Base-by-base conservation (phyloP, 192 early-diverging fungal genomes). In the Gamsiella multidivaricata region DNA sequence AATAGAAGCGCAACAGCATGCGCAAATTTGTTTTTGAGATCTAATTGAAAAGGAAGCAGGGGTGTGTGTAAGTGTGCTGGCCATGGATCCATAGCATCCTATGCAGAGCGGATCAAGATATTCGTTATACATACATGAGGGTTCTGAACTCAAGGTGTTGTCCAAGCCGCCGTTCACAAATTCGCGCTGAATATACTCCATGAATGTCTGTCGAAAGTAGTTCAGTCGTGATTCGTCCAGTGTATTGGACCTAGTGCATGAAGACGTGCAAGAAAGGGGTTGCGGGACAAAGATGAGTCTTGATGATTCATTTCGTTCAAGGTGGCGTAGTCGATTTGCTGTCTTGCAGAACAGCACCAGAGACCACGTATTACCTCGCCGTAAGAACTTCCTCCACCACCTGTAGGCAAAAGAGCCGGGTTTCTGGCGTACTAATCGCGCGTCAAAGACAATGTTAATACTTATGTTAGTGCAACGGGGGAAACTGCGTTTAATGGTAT, bases 341-440 rank as follows among this genome's bases (percentile, higher is more conserved):
- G 25, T 11, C 32, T 10, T 28, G 45, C 45, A 56, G 50, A 57
- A 56, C 36, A 9, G 28, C 18, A 9, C 4, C 7, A 56, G 18
- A 36, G 11, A 29, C 45, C 10, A 5, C 29, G 23, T 10, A 43
- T 46, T 80, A 88, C 87, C 91, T 87, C 42, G 82, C 83, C 73
- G 82, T 65, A 11, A 94, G 65, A 17, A 87, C 82, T 26, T 90
- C 88, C 68, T 96, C 95, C 23, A 98, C 57, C 2, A 91, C 88
- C 72, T 97, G 93, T 23, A 97, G 84, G 52, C 90, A 89, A 84
- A 94, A 94, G 65, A 95, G 85, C 4, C 95, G 90, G n/a, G 90
- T 87, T 65, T 93, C 87, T n/a, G 92, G 85, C 10, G 86, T 69
- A 45, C 93, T 93, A 68, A 49, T 45, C 33, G 4, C 14, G 25